Evolutionary conservation across 331 rosid species (phyloP), one percentile per base, ranked within the genome.

Genomic region (Stylosanthes scabra): DNA sequence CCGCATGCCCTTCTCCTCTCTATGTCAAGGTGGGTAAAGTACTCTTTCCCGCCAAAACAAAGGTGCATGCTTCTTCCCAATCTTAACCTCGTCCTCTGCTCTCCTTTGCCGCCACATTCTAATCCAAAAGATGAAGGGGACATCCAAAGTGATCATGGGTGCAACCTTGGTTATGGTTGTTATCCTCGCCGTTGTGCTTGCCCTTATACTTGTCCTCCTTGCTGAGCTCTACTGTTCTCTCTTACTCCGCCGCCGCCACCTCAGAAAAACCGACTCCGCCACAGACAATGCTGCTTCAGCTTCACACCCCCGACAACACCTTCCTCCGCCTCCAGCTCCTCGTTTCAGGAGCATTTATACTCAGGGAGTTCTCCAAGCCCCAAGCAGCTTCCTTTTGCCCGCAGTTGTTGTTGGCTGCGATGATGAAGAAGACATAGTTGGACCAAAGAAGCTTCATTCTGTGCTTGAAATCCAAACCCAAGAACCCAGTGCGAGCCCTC

Each of bases 221-320:
- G 96, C 91, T 6, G 96, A 95, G 83, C 97, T 95, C 82, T 95
- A 90, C 78, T 95, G 99, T 46, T 91, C 99, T 73, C 96, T 95
- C 69, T 79, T 94, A 49, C 88, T 86, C 84, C 88, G 89, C 47
- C 88, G 96, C 46, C 97, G 96, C 74, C 85, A 82, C 71, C 88
- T 62, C 75, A 87, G 83, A 71, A 82, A 82, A 47, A 44, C 45
- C 66, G 45, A 25, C 56, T 9, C 82, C 60, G 45, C 66, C 13
- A 60, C 27, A n/a, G 9, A 78, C 60, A 14, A 58, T 11, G 28
- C 49, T 39, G 7, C 74, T 49, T 16, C 87, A 10, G 12, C 85
- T 75, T 80, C 86, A 51, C 57, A 51, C 27, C 72, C 72, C n/a
- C 75, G 70, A 34, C 76, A 76, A 44, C 83, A 70, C 28, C 70